Base-by-base conservation (phyloP, 2,329 filamentous ascomycete genomes). In the Ophiostoma sp. region DNA sequence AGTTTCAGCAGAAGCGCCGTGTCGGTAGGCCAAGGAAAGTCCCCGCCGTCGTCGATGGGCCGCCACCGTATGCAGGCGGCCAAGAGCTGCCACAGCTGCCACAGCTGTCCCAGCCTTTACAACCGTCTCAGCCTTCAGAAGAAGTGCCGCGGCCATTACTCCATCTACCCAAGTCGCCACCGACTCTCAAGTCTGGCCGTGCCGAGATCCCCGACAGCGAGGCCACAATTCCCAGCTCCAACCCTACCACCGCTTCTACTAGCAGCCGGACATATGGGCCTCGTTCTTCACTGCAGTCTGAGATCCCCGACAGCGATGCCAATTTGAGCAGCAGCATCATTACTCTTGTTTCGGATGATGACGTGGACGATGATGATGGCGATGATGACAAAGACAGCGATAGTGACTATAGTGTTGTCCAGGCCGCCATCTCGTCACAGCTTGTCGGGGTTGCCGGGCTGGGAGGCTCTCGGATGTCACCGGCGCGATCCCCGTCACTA, bases 261-360 rank as follows among this genome's bases (percentile, higher is more conserved):
- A 36, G 10, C 66, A 23, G 4, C 31, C 66, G 66, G 7, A 35
- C 7, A 3, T 52, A 15, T 7, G n/a, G 15, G 8, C 41, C 35
- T 3, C 66, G 15, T 3, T n/a, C 66, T 11, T 57, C 67, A 17
- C 36, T 33, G 31, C 57, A 27, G 68, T 41, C 33, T 17, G 67
- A 70, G 36, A 62, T 70, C 4, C 68, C 70, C 23, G 64, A 68
- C 31, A 67, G 70, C 64, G 67, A 68, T 6, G 41, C n/a, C 44
- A 48, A 31, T n/a, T 62, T 67, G 67, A 72, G 81, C 70, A 71
- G 70, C 62, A 65, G 68, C 65, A 77, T 84, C 68, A 76, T 83
- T 64, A 83, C 82, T 33, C 79, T 84, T 70, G 74, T 82, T 13
- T 79, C 81, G 7, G 78, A 80, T 73, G 77, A 69, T 39, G 65